Conservation (phyloP, 106 monocot species). For the Narthecium ossifragum region DNA sequence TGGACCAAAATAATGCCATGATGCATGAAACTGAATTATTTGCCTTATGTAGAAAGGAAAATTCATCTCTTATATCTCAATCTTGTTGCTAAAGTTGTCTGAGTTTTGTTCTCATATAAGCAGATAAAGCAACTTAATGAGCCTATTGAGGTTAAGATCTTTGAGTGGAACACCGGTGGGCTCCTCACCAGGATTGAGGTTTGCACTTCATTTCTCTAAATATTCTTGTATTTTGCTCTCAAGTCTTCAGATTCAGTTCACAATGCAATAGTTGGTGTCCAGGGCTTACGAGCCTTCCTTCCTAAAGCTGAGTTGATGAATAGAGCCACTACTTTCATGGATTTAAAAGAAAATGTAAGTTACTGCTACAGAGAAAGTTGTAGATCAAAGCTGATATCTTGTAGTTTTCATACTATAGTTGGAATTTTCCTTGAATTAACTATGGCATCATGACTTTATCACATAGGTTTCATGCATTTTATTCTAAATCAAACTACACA, state of each 20-base stretch:
- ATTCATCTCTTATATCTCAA: not conserved
- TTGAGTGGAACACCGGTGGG: constrained; percentile 92
- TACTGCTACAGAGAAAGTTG: too few relatives aligned
- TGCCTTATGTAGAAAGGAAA: too few relatives aligned
- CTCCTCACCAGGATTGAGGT: constrained; percentile 94
- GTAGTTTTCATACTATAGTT: too few relatives aligned
- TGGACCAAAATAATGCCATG: not conserved
- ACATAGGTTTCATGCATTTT: too few relatives aligned
- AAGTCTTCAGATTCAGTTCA: not conserved
- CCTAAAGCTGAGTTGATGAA: constrained; percentile 92
- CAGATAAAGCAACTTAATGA: constrained; percentile 85
- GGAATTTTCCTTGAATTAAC: too few relatives aligned
- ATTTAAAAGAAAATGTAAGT: constrained; percentile 83
- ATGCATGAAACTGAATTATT: not conserved
- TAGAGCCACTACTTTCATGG: constrained; percentile 62
- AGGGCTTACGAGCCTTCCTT: constrained; percentile 92
- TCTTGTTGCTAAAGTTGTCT: not conserved
- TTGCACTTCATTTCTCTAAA: constrained; percentile 1
- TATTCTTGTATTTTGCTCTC: not conserved
- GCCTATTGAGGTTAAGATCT: constrained; percentile 80
- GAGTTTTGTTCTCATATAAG: not conserved
- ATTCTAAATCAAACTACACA: too few relatives aligned
- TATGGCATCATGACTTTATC: not conserved
- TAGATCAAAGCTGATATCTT: too few relatives aligned
- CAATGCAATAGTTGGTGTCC: constrained; percentile 10